Evolutionary conservation across 768 basidiomycete genomes (phyloP), one percentile per base, ranked within the genome.

Genomic region (Rhizopogon vesiculosus): DNA sequence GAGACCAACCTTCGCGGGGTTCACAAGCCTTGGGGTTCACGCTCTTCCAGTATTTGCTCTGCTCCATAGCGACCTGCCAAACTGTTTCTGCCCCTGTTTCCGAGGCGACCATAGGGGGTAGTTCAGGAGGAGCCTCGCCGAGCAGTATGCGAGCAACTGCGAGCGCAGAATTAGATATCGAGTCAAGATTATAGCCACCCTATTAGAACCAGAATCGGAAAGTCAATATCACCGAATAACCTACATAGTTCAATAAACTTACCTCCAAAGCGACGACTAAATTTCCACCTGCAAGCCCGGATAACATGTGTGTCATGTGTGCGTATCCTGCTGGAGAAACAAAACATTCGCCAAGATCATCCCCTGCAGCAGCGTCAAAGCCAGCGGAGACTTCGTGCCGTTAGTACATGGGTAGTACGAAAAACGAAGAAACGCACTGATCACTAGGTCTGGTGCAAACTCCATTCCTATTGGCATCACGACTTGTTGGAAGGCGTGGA

Each of bases 271-370:
- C 95, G 31, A 96, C 93, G 10, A 96, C 91, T 15, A 99, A 63
- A 63, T 85, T 89, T 3, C 97, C 97, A 7, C 83, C 82, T 22
- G 96, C 96, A 16, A 99, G 77, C 19, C 88, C 84, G 41, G 86
- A 82, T 8, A 99, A 78, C 93, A 99, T 96, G 65, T 98, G 91
- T 6, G 97, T 97, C 95, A 99, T 98, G 63, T 98, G 97, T 0
- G 93, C 93, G 69, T 93, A 99, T 5, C 95, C 97, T 16, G 85
- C 81, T 1, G 97, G 97, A 5, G 91, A 81, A 57, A 99, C 95
- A 61, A 85, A 77, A 63, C 95, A 98, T 72, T 88, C 89, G 38
- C 97, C 97, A 4, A 99, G 79, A 39, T 86, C 84, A 64, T 99
- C 97, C 3, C 97, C 97, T 29, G 80, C 82, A 1, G 97, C 97